A percentile compares a stretch with the other conserved stretches of the same genome.
Evolutionary conservation across 192 early-diverging fungal genomes (phyloP).

Genomic region (Irineochytrium annulatum): DNA sequence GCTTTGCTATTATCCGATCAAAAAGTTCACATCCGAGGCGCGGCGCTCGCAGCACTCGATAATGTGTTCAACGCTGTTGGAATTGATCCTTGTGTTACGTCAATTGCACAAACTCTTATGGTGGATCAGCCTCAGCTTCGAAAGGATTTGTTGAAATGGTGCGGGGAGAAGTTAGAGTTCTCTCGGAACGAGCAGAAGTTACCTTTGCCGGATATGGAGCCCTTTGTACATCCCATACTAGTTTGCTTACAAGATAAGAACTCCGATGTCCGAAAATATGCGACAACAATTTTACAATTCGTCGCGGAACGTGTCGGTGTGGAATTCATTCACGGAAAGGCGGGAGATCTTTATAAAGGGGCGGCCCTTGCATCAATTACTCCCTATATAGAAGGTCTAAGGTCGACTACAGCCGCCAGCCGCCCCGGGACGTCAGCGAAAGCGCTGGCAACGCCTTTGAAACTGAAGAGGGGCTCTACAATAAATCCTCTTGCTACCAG

Average conservation of each 20-base stretch:
- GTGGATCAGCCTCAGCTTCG: slow-evolving; percentile 82
- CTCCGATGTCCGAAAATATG: slow-evolving; percentile 83
- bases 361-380: slow-evolving; percentile 67
- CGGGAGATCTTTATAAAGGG: slow-evolving; percentile 71
- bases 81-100: slow-evolving; percentile 65
- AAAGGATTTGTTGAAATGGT: slow-evolving; percentile 83
- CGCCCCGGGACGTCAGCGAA: background rate
- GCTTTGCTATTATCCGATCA: slow-evolving; percentile 79
- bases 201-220: slow-evolving; percentile 52
- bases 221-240: slow-evolving; percentile 67
- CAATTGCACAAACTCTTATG: slow-evolving; percentile 61
- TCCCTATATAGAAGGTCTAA: slow-evolving; percentile 42
- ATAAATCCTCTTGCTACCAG: background rate
- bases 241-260: slow-evolving; percentile 85
- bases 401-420: background rate
- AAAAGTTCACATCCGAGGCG: slow-evolving; percentile 79
- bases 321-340: slow-evolving; percentile 64
- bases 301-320: slow-evolving; percentile 69
- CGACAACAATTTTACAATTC: slow-evolving; percentile 63
- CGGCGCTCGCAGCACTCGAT: slow-evolving; percentile 70
- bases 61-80: slow-evolving; percentile 65
- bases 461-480: slow-evolving; percentile 2
- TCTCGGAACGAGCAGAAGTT: slow-evolving; percentile 31
- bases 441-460: background rate
- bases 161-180: slow-evolving; percentile 57